Evolutionary conservation across 768 basidiomycete species (phyloP).

Genomic region (Tulasnella sp.): DNA sequence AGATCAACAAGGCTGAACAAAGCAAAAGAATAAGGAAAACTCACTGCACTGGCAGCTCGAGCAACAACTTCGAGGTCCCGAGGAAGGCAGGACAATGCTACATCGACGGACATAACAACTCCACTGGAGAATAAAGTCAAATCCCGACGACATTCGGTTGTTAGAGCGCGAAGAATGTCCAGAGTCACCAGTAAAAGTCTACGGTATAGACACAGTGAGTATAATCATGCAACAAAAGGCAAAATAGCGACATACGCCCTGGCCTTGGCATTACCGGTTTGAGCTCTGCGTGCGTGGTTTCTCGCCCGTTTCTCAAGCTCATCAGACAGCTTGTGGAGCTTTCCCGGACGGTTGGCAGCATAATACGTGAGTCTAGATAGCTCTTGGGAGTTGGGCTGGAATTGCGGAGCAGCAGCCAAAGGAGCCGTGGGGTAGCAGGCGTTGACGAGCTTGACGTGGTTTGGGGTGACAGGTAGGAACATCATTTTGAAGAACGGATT

Average conservation of each 20-base stretch:
- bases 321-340: conserved; percentile 57
- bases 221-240: too few relatives aligned
- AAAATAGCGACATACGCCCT: conserved; percentile 50
- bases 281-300: conserved; percentile 52
- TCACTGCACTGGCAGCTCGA: conserved; percentile 66
- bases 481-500: neutral
- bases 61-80: conserved; percentile 63
- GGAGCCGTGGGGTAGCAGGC: conserved; percentile 80
- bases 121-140: conserved; percentile 60
- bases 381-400: conserved; percentile 71
- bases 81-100: conserved; percentile 33
- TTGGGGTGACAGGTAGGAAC: conserved; percentile 37
- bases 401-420: conserved; percentile 61
- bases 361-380: conserved; percentile 55
- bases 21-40: conserved; percentile 25
- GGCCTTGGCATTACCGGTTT: conserved; percentile 59
- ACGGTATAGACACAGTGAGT: neutral
- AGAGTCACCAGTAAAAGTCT: conserved; percentile 76
- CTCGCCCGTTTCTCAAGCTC: conserved; percentile 67
- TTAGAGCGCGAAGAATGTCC: conserved; percentile 65
- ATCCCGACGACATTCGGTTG: conserved; percentile 78
- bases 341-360: conserved; percentile 72
- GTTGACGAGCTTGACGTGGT: conserved; percentile 71
- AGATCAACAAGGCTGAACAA: neutral
- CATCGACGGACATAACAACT: conserved; percentile 51